These are phyloP conservation scores for Neofusicoccum umdonicola DNA, from an alignment of 2,329 filamentous ascomycete species.

Conservation along the genomic window DNA sequence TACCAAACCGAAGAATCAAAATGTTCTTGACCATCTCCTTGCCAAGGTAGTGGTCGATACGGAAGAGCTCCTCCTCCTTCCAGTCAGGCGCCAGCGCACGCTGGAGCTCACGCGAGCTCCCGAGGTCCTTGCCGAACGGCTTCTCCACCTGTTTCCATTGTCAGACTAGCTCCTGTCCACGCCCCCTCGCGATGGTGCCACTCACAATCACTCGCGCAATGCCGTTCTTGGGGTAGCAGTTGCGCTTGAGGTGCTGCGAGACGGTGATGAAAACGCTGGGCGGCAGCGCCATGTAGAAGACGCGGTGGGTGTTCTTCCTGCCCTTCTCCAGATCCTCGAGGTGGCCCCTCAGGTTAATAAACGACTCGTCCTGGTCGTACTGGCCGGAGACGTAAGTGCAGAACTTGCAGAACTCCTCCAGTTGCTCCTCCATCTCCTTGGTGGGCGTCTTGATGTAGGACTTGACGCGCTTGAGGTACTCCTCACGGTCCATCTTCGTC, in stretches of 20 bases:
- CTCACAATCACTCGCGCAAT: slow-evolving; percentile 91
- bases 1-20: slow-evolving; percentile 93
- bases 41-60: slow-evolving; percentile 98
- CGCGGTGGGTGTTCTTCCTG: slow-evolving; percentile 78
- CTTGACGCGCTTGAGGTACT: slow-evolving; percentile 90
- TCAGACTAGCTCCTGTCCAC: slow-evolving; percentile 12
- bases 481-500: slow-evolving; percentile 98
- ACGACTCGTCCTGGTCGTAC: slow-evolving; percentile 96
- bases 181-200: not conserved
- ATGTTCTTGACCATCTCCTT: slow-evolving; percentile 99
- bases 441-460: slow-evolving; percentile 99
- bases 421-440: slow-evolving; percentile 93
- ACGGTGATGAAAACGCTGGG: slow-evolving; percentile 98
- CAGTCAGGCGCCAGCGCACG: slow-evolving; percentile 94
- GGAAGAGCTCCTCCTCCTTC: slow-evolving; percentile 98
- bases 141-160: slow-evolving; percentile 76
- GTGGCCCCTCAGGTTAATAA: slow-evolving; percentile 80
- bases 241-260: slow-evolving; percentile 93
- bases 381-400: slow-evolving; percentile 96
- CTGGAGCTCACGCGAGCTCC: slow-evolving; percentile 90
- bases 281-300: slow-evolving; percentile 99
- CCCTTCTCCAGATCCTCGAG: slow-evolving; percentile 81
- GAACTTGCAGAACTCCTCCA: slow-evolving; percentile 81
- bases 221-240: slow-evolving; percentile 89
- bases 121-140: slow-evolving; percentile 96